Percentiles rank a stretch among this genome's conserved stretches.
phyloP scores from a whole-genome alignment of 768 basidiomycete genomes.

The Suillus cothurnatus region DNA sequence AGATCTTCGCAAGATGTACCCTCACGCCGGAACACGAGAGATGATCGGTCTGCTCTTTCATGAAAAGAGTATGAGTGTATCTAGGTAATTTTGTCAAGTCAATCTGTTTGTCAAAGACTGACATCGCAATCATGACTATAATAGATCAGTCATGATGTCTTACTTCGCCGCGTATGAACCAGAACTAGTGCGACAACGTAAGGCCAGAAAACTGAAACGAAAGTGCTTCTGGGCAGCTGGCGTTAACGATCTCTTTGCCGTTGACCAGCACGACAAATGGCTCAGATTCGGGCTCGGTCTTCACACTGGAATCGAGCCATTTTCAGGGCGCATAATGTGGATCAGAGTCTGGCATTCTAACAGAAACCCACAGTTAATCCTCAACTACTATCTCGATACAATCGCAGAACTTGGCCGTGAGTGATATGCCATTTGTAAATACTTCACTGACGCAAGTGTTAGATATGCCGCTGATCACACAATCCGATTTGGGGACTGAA shows the following conservation, averaged over 20 bases:
- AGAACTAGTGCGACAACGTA: not conserved
- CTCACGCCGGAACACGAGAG: not conserved
- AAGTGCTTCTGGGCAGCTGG: not conserved
- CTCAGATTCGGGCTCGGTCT: not conserved
- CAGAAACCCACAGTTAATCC: not conserved
- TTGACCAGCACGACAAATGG: not conserved
- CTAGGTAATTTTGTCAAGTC: too few relatives aligned
- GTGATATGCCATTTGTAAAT: too few relatives aligned
- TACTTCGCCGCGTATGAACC: not conserved
- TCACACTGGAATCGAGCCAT: not conserved
- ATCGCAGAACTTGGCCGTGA: not conserved
- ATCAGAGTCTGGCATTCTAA: not conserved
- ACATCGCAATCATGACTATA: too few relatives aligned
- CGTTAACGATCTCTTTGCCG: not conserved
- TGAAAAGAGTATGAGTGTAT: not conserved
- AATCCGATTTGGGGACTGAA: not conserved
- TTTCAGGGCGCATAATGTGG: not conserved
- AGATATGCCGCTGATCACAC: not conserved
- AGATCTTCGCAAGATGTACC: not conserved
- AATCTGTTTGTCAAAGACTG: too few relatives aligned
- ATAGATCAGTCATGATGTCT: too few relatives aligned
- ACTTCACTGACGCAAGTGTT: not conserved
- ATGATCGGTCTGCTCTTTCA: not conserved
- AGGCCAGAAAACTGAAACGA: not conserved
- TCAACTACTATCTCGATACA: not conserved